Evolutionary conservation across 2,329 filamentous ascomycete species (phyloP), one percentile per base, ranked within the genome.

Genomic region (Pochonia chlamydosporia): DNA sequence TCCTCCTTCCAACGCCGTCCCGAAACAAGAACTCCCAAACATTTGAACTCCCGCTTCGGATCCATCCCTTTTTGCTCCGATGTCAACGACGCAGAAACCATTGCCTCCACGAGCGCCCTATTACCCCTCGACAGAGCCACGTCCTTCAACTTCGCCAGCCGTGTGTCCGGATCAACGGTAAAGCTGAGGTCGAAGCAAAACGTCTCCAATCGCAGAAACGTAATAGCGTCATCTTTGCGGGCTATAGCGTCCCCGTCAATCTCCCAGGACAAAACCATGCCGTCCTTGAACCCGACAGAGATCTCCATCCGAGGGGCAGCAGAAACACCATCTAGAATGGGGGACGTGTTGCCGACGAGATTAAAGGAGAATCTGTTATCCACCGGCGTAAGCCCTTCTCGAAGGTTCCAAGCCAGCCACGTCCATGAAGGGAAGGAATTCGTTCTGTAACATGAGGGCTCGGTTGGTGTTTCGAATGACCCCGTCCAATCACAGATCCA

Each of bases 401-500:
- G 57, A 7, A 59, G 50, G 23, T 57, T 59, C 66, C 66, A 68
- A 4, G 63, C 57, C 6, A 68, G 59, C 66, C 66, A 68, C 4
- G 63, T 65, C 66, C 65, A 68, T 0, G 65, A 68, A 2, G 65
- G 65, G 39, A 63, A 66, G 3, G 55, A 44, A 6, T 31, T 43
- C 20, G n/a, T 39, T 14, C 41, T 26, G 20, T 56, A 55, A 30
- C 52, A 58, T 47, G 60, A 57, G 23, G 61, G 60, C 35, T 59
- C 54, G n/a, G 52, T 43, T 21, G 54, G 46, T 31, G 47, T 25
- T 13, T 56, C 51, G 3, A 30, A 40, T 28, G 57, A 54, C 4
- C 55, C 52, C 23, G 54, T 46, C 20, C 56, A 56, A 35, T 61
- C 59, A 24, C 60, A 53, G 37, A 58, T 56, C 65, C 65, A 68